Base-by-base conservation (phyloP, 495 filamentous ascomycete species). In the Darksidea phi region DNA sequence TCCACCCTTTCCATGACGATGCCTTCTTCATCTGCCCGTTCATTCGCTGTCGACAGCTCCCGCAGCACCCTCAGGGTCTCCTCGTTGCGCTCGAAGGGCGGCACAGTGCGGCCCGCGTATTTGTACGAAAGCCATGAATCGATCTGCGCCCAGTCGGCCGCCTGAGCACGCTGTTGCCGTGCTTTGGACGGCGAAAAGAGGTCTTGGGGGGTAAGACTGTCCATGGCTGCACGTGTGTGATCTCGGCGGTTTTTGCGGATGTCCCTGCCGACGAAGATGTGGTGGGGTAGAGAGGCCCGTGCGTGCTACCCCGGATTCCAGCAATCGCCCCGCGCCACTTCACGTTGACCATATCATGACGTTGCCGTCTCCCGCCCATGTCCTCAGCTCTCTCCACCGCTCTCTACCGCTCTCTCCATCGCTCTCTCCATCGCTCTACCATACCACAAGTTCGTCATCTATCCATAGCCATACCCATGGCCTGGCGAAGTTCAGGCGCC, bases 71-170 rank as follows among this genome's bases (percentile, higher is more conserved):
- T 86, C 23, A 97, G 78, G 1, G 91, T 96, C 57, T 91, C 88
- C 46, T 84, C 79, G 69, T 93, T 96, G 66, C 89, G 85, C 74
- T 97, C 92, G 72, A 95, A 94, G 5, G 77, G 64, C 0, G 86
- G 87, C 0, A 84, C 66, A 1, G 78, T 76, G 46, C 80, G 80
- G 1, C 87, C 84, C 7, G 79, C 74, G 69, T 86, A 91, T 63
- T 88, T 86, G 48, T 80, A 77, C 25, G 73, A 70, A 2, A 97
- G 83, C 90, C 92, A 97, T 73, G 78, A 75, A 76, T 95, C 88
- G 67, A 95, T 79, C 68, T 88, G 90, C 54, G 85, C 82, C 92
- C 91, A 97, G 77, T 96, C 91, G 70, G 89, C 89, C 48, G 88
- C 87, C 75, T 83, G 64, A 70, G 82, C 69, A 76, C 80, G 67